A percentile compares a stretch with the other conserved stretches of the same genome.
Conservation (phyloP, 805 yeast species). For the Hanseniaspora nectarophila region DNA sequence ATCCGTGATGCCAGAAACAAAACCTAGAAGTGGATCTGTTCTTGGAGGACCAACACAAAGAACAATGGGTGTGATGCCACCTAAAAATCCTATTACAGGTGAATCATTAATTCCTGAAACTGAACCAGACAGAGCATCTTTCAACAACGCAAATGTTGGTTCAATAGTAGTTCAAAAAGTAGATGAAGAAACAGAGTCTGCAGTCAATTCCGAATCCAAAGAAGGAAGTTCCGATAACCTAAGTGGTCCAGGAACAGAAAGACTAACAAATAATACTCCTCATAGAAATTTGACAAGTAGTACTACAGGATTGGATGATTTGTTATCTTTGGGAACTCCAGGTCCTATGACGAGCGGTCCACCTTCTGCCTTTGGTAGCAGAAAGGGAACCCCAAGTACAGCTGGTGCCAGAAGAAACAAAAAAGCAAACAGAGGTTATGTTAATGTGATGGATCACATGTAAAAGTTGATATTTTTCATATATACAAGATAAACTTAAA, state of each 20-base stretch:
- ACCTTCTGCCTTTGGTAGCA: conserved; percentile 18
- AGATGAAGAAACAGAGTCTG: conserved; percentile 13
- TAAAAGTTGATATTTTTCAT: neutral
- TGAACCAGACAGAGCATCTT: conserved; percentile 14
- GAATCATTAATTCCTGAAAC: conserved; percentile 20
- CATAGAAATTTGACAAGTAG: conserved; percentile 25
- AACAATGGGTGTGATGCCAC: conserved; percentile 28
- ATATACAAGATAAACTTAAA: neutral
- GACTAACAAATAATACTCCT: conserved; percentile 15
- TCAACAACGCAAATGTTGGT: neutral
- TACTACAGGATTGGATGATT: conserved; percentile 36
- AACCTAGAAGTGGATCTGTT: conserved; percentile 32
- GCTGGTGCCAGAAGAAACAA: conserved; percentile 30
- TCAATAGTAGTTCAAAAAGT: conserved; percentile 6
- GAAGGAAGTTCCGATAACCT: neutral
- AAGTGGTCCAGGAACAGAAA: conserved; percentile 16
- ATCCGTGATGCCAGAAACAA: conserved; percentile 25
- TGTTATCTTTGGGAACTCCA: conserved; percentile 28
- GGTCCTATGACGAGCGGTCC: conserved; percentile 17
- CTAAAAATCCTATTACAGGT: conserved; percentile 28
- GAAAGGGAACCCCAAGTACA: conserved; percentile 18
- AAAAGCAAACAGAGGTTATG: conserved; percentile 47
- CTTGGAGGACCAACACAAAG: conserved; percentile 24
- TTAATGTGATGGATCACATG: conserved; percentile 45
- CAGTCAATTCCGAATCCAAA: conserved; percentile 10